Evolutionary conservation across 257 asterid genomes (phyloP).

Genomic region (Leptodermis oblonga): DNA sequence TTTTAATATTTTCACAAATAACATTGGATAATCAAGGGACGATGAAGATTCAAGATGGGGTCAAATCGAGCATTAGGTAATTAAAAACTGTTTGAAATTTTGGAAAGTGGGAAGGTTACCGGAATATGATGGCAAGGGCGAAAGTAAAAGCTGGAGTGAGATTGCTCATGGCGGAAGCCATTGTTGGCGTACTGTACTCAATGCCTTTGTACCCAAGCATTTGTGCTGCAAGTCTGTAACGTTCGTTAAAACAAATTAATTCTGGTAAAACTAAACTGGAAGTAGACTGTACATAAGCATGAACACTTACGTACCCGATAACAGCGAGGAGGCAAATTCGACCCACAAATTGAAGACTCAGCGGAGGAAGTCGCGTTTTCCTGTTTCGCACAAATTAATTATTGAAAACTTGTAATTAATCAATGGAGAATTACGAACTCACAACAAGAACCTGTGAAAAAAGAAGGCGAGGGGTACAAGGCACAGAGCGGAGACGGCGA

Average conservation of each 20-base stretch:
- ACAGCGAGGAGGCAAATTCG: neutral
- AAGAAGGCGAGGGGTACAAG: slow-evolving; percentile 20
- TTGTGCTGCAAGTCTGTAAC: slow-evolving; percentile 67
- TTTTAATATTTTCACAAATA: no score
- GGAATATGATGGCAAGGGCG: slow-evolving; percentile 57
- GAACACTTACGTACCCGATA: neutral
- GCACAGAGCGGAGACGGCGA: slow-evolving; percentile 14
- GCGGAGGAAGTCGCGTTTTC: slow-evolving; percentile 15
- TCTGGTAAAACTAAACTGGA: no score
- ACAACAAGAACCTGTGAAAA: slow-evolving; percentile 9
- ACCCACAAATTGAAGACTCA: slow-evolving; percentile 10
- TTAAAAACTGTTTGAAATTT: no score
- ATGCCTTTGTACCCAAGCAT: slow-evolving; percentile 67
- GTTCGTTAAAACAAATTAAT: no score
- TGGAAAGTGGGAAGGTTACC: slow-evolving; percentile 34
- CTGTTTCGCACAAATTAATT: no score
- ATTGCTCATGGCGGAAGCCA: slow-evolving; percentile 84
- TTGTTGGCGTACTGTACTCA: slow-evolving; percentile 66
- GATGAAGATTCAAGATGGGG: no score
- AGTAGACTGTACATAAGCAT: no score
- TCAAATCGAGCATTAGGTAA: no score
- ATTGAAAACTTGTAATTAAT: no score
- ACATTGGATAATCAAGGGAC: no score
- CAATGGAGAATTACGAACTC: neutral
- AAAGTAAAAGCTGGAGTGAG: slow-evolving; percentile 81